phyloP scores from a whole-genome alignment of 129 eudicot species.

The Tanacetum coccineum region DNA sequence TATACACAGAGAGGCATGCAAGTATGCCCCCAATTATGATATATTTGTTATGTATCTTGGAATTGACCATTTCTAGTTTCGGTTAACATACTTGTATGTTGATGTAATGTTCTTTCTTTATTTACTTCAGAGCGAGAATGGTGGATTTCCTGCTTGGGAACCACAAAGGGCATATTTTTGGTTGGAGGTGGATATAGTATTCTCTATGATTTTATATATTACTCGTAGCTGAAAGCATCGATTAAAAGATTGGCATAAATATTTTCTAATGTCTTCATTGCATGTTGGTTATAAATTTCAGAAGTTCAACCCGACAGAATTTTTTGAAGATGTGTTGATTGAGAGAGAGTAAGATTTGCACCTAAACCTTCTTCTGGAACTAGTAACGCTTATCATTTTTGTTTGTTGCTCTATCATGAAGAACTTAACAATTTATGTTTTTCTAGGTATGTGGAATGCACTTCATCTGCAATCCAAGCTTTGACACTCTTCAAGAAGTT shows the following conservation, averaged over 20 bases:
- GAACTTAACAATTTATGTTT: background rate
- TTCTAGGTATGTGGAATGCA: slow-evolving; percentile 72
- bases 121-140: slow-evolving; percentile 48
- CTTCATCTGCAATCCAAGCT: slow-evolving; percentile 50
- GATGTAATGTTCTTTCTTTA: background rate
- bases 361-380: background rate
- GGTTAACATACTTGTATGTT: background rate
- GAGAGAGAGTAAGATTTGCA: slow-evolving; percentile 58
- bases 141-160: slow-evolving; percentile 83
- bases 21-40: slow-evolving; percentile 22
- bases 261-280: background rate
- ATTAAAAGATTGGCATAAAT: background rate
- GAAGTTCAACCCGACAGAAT: slow-evolving; percentile 60
- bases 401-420: background rate
- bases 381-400: background rate
- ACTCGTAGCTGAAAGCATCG: no score
- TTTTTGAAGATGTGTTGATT: slow-evolving; percentile 58
- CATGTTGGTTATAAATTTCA: slow-evolving; percentile 22
- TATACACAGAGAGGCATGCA: no score
- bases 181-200: no score
- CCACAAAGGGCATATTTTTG: slow-evolving; percentile 68
- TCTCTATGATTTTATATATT: no score
- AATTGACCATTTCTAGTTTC: background rate
- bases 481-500: slow-evolving; percentile 46
- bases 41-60: slow-evolving; percentile 8